Conservation (phyloP, 495 filamentous ascomycete genomes). For the Xylaria cubensis region DNA sequence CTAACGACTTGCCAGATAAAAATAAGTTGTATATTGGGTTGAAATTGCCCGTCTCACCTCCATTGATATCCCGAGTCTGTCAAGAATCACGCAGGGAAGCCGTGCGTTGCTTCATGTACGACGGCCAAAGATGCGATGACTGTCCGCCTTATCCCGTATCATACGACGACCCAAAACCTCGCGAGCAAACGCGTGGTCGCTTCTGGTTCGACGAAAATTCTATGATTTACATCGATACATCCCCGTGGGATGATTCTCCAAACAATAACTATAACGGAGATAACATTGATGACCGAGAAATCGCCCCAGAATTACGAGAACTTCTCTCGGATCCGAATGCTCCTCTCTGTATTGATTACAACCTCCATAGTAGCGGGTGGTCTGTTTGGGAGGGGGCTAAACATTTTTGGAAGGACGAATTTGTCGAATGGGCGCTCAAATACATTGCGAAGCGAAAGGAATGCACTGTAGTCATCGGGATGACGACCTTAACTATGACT, state of each 20-base stretch:
- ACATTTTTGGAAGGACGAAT: neutral
- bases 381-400: neutral
- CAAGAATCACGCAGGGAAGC: neutral
- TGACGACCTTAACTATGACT: neutral
- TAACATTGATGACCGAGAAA: neutral
- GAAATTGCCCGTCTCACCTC: neutral
- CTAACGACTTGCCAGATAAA: neutral
- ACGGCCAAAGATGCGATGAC: neutral
- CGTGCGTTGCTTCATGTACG: neutral
- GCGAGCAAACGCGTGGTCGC: neutral
- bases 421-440: neutral
- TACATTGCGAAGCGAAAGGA: neutral
- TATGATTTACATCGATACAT: neutral
- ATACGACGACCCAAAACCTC: neutral
- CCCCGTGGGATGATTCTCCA: neutral
- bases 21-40: neutral
- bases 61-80: neutral
- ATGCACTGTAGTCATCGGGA: neutral
- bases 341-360: neutral
- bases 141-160: neutral
- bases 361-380: neutral
- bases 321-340: neutral
- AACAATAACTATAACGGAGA: neutral
- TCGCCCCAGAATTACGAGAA: neutral
- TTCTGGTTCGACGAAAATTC: neutral